These are phyloP conservation scores for Entomortierella beljakovae DNA, from an alignment of 192 early-diverging fungal genomes.

Conservation along the genomic window DNA sequence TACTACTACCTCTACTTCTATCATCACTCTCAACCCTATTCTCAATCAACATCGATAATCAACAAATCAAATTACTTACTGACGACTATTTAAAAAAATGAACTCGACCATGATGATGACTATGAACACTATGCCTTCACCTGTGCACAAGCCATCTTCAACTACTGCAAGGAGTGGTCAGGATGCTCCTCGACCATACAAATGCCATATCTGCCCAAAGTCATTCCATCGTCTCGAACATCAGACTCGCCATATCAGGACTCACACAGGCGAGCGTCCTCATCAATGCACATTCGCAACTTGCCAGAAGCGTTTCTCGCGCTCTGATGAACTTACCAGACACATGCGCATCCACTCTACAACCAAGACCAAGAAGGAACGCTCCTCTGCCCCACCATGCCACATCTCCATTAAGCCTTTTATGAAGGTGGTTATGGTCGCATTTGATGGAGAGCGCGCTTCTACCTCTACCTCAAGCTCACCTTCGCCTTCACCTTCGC, in stretches of 20 bases:
- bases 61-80: background rate
- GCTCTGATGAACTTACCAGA: constrained; percentile 81
- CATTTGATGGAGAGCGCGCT: constrained; percentile 37
- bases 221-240: constrained; percentile 88
- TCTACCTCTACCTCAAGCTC: background rate
- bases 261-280: constrained; percentile 91
- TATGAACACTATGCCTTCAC: constrained; percentile 10
- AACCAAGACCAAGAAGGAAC: constrained; percentile 56
- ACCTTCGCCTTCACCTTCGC: constrained; percentile 30
- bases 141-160: constrained; percentile 15
- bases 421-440: constrained; percentile 56
- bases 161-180: constrained; percentile 46
- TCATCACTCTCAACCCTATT: background rate
- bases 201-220: constrained; percentile 73
- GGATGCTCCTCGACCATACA: constrained; percentile 66
- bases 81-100: constrained; percentile 10
- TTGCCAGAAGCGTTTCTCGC: constrained; percentile 87
- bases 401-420: constrained; percentile 56
- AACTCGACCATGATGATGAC: constrained; percentile 39
- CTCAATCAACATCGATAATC: background rate
- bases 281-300: constrained; percentile 76
- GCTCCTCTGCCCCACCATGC: constrained; percentile 48
- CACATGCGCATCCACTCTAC: constrained; percentile 67
- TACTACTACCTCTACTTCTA: background rate
- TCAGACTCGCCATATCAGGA: constrained; percentile 87